Percentiles rank a stretch among this genome's conserved stretches.
Conservation (phyloP, 1,284 basidiomycete genomes). For the Sporisorium sorghi region DNA sequence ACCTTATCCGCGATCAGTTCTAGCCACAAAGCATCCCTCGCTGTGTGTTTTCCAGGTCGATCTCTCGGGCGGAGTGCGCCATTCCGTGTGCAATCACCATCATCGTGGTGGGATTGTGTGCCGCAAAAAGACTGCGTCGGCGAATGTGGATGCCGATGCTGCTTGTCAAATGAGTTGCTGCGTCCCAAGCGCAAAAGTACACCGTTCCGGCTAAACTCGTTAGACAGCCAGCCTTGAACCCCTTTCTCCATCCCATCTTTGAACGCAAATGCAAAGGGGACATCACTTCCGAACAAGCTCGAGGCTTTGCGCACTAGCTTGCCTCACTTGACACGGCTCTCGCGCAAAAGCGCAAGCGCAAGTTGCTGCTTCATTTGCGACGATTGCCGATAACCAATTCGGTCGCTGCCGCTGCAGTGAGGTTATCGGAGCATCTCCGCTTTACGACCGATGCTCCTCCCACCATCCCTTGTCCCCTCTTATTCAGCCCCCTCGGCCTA, state of each 20-base stretch:
- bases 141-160: not conserved
- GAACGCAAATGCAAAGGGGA: no score
- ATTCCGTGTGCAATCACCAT: not conserved
- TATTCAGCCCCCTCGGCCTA: not conserved
- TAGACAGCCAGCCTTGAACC: not conserved
- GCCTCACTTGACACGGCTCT: not conserved
- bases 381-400: no score
- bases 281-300: no score
- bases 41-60: no score
- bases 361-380: not conserved
- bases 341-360: not conserved
- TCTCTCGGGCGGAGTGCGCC: no score
- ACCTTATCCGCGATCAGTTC: not conserved
- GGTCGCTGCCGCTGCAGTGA: not conserved
- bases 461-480: not conserved
- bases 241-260: no score
- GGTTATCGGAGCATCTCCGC: constrained; percentile 1
- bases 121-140: not conserved
- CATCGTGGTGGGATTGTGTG: not conserved
- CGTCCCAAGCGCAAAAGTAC: no score
- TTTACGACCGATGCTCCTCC: not conserved
- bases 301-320: no score
- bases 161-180: not conserved
- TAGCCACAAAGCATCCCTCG: not conserved
- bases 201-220: not conserved